Percentiles rank a stretch among this genome's conserved stretches.
These are phyloP conservation scores for Russula sp. DNA, from an alignment of 768 basidiomycete species.

Conservation along the genomic window DNA sequence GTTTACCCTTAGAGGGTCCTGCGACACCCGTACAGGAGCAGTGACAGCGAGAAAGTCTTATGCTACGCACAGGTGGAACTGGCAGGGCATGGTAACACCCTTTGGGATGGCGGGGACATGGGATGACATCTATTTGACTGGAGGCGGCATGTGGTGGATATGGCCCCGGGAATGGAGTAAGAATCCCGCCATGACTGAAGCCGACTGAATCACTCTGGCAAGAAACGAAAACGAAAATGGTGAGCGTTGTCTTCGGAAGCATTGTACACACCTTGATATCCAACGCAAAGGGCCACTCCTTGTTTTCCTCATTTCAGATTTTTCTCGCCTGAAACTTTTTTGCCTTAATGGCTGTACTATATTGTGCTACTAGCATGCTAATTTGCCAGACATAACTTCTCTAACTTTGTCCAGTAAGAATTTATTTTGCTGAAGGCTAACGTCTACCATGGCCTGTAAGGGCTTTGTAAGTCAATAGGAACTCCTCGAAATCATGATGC, in stretches of 20 bases:
- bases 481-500: no score
- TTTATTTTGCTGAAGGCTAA: no score
- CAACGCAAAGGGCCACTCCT: no score
- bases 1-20: slow-evolving; percentile 2
- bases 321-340: no score
- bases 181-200: not conserved
- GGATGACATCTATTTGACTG: not conserved
- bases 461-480: no score
- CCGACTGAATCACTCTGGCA: not conserved
- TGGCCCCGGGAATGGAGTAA: slow-evolving; percentile 23
- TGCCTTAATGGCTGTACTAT: no score
- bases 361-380: no score
- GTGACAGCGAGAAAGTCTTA: slow-evolving; percentile 3
- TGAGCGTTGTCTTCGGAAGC: not conserved
- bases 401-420: no score
- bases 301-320: no score
- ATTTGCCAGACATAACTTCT: no score
- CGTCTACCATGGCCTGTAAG: no score
- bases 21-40: not conserved
- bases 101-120: slow-evolving; percentile 22
- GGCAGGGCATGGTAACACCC: slow-evolving; percentile 13
- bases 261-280: not conserved
- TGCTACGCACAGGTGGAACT: not conserved
- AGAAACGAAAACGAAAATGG: no score
- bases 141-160: slow-evolving; percentile 14